Evolutionary conservation across 2,329 filamentous ascomycete genomes (phyloP), one percentile per base, ranked within the genome.

Genomic region (Diplodia corticola): DNA sequence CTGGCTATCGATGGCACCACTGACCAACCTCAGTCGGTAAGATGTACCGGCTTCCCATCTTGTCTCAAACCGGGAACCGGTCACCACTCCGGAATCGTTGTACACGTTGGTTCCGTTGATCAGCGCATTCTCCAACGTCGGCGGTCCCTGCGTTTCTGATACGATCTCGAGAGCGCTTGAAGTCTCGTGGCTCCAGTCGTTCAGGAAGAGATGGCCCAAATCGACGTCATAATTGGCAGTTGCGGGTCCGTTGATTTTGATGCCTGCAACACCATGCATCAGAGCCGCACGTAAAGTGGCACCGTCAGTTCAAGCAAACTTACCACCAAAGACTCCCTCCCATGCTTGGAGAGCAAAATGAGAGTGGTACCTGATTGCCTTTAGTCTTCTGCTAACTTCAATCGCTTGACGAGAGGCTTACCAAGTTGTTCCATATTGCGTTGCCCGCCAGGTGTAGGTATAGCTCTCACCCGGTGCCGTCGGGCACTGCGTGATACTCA

Each of bases 21-120:
- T 89, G 72, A 89, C 82, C 64, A 89, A 78, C 1, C 87, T 82
- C n/a, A 86, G 79, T 13, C 85, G 83, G 73, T 89, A 85, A 12
- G 77, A 82, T 74, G 81, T 83, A 64, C 84, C 83, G 7, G 78
- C 84, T 13, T 68, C 71, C 6, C 77, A 73, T 2, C 67, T 75
- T 65, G 77, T 76, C 63, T 73, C 74, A 50, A 71, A 72, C 55
- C 78, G 22, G 26, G 60, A 66, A 48, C 64, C 68, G 2, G 65
- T 67, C 33, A 64, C 40, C 5, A 55, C 60, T 26, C 46, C 64
- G 33, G 68, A 35, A 20, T 54, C 49, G 64, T 61, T 66, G 44
- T 49, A 57, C n/a, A 48, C 37, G 40, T 54, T 66, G 20, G 53
- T 51, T 46, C 88, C 88, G 71, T 84, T 84, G 44, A 84, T 80